Conservation (phyloP, 192 early-diverging fungal species). For the Pilaira anomala region DNA sequence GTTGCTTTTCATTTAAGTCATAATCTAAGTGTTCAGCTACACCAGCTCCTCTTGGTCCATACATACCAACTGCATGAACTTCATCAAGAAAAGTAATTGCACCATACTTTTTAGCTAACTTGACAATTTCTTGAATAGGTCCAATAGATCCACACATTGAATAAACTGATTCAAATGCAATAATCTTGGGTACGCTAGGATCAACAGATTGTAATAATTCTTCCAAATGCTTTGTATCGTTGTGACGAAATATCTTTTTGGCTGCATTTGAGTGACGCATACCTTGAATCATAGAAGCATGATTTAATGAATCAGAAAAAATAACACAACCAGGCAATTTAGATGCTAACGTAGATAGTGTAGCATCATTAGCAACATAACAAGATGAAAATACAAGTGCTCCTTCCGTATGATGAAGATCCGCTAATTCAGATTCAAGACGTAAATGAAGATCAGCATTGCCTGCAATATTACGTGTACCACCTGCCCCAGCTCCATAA, state of each 20-base stretch:
- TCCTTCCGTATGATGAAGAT: conserved; percentile 86
- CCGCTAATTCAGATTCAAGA: conserved; percentile 88
- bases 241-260: conserved; percentile 92
- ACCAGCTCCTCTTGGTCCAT: conserved; percentile 88
- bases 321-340: conserved; percentile 91
- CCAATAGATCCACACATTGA: conserved; percentile 96
- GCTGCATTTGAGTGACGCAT: conserved; percentile 85
- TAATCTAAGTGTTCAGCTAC: conserved; percentile 93
- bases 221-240: conserved; percentile 89
- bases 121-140: conserved; percentile 85
- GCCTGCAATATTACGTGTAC: conserved; percentile 98
- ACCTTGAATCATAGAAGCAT: conserved; percentile 99
- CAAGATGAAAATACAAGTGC: conserved; percentile 96
- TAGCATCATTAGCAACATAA: conserved; percentile 97
- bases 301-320: conserved; percentile 92
- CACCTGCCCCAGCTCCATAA: conserved; percentile 98
- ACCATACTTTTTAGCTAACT: conserved; percentile 90
- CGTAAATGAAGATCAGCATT: conserved; percentile 93
- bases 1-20: conserved; percentile 57
- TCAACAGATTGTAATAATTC: conserved; percentile 74
- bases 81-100: conserved; percentile 97
- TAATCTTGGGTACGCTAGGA: conserved; percentile 85
- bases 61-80: conserved; percentile 99
- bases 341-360: conserved; percentile 82
- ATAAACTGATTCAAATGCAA: conserved; percentile 97